These are phyloP conservation scores for Chlamydomonas asymmetrica DNA, from an alignment of 139 green algal genomes.

Conservation along the genomic window DNA sequence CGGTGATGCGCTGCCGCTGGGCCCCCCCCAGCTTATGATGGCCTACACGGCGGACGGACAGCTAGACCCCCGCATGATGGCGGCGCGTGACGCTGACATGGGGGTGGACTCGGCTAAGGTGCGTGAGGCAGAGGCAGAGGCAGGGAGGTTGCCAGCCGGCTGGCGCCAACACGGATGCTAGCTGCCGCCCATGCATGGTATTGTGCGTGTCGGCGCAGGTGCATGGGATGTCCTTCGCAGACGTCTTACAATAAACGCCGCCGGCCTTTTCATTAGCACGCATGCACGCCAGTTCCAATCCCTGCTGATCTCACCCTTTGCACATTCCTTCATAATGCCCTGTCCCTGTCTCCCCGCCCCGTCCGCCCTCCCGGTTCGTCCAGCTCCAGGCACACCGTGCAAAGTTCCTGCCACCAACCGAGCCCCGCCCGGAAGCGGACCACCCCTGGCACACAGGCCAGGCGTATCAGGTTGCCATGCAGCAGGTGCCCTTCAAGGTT, in stretches of 20 bases:
- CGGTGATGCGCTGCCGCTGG: constrained; percentile 65
- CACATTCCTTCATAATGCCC: not conserved
- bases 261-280: not conserved
- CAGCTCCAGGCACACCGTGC: not conserved
- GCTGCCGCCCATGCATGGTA: too few species aligned
- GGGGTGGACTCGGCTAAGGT: constrained; percentile 30
- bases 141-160: not conserved
- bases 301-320: not conserved
- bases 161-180: not conserved
- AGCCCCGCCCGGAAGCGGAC: constrained; percentile 39
- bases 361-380: not conserved
- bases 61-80: constrained; percentile 33
- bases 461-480: constrained; percentile 44
- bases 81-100: constrained; percentile 37
- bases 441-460: constrained; percentile 47
- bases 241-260: not conserved
- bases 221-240: not conserved
- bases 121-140: not conserved
- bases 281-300: not conserved
- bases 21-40: constrained; percentile 72
- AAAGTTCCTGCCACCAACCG: constrained; percentile 11
- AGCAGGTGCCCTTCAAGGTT: constrained; percentile 20
- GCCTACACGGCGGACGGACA: constrained; percentile 62
- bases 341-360: not conserved
- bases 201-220: not conserved